A percentile compares a stretch with the other conserved stretches of the same genome.
phyloP scores from a whole-genome alignment of 225 moss, liverwort and hornwort genomes.

The Asterella californica region DNA sequence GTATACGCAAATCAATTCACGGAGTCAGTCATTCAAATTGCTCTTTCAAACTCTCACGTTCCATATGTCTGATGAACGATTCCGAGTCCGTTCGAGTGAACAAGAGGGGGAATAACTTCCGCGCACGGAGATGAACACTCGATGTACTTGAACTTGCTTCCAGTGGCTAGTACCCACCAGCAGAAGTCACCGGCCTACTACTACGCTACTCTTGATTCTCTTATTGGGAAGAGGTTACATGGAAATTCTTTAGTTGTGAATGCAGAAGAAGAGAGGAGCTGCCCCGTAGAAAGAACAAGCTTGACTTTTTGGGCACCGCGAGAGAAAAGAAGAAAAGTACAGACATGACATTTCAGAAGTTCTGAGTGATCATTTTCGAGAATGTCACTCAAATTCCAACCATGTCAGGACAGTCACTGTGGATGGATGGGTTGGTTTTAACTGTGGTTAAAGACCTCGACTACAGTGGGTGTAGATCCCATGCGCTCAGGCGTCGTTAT shows the following conservation, averaged over 20 bases:
- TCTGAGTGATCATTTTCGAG: conserved; percentile 6
- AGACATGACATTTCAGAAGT: conserved; percentile 3
- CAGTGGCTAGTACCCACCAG: background rate
- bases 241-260: background rate
- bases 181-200: background rate
- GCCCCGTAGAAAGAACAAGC: conserved; percentile 6
- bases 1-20: background rate
- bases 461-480: background rate
- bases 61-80: background rate
- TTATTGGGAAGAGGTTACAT: background rate
- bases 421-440: background rate
- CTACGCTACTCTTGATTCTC: background rate
- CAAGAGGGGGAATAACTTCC: background rate
- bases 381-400: conserved; percentile 7
- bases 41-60: background rate
- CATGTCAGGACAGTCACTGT: conserved; percentile 5
- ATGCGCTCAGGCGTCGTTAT: background rate
- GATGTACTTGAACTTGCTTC: background rate
- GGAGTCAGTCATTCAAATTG: no score
- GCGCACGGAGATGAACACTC: background rate
- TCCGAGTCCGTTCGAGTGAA: background rate
- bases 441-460: background rate
- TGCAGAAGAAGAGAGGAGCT: background rate
- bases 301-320: background rate
- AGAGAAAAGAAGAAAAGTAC: conserved; percentile 1